These are phyloP conservation scores for Cyberlindnera galapagoensis DNA, from an alignment of 805 yeast genomes.

Conservation along the genomic window DNA sequence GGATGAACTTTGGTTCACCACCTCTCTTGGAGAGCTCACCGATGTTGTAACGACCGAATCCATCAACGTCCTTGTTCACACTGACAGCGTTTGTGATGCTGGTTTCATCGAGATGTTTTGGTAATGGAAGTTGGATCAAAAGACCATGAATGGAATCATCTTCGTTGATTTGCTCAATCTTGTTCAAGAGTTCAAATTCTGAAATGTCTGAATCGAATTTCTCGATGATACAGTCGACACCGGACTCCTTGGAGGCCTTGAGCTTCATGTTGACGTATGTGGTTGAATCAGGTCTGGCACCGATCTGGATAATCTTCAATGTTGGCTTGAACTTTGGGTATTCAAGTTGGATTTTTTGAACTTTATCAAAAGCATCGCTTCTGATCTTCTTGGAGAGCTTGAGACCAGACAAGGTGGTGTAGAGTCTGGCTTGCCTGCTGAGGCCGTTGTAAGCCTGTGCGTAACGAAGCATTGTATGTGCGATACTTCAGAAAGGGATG, in stretches of 20 bases:
- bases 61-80: conserved; percentile 74
- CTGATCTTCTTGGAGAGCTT: conserved; percentile 38
- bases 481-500: too few species aligned
- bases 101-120: conserved; percentile 62
- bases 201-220: conserved; percentile 51
- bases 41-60: conserved; percentile 70
- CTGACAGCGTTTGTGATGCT: conserved; percentile 60
- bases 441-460: conserved; percentile 3
- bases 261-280: conserved; percentile 77
- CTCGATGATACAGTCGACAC: conserved; percentile 54
- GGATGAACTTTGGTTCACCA: conserved; percentile 65
- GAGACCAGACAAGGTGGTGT: conserved; percentile 39
- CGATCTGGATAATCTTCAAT: conserved; percentile 70
- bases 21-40: conserved; percentile 73
- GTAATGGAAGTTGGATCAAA: conserved; percentile 72
- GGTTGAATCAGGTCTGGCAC: conserved; percentile 71
- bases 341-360: conserved; percentile 26
- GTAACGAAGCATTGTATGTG: conserved; percentile 9
- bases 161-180: conserved; percentile 50
- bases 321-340: conserved; percentile 57
- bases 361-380: conserved; percentile 33
- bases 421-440: conserved; percentile 21
- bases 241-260: conserved; percentile 69
- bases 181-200: conserved; percentile 48
- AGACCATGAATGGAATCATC: conserved; percentile 63